Evolutionary conservation across 2,329 filamentous ascomycete species (phyloP), one percentile per base, ranked within the genome.

Genomic region (Epichloe amarillans): DNA sequence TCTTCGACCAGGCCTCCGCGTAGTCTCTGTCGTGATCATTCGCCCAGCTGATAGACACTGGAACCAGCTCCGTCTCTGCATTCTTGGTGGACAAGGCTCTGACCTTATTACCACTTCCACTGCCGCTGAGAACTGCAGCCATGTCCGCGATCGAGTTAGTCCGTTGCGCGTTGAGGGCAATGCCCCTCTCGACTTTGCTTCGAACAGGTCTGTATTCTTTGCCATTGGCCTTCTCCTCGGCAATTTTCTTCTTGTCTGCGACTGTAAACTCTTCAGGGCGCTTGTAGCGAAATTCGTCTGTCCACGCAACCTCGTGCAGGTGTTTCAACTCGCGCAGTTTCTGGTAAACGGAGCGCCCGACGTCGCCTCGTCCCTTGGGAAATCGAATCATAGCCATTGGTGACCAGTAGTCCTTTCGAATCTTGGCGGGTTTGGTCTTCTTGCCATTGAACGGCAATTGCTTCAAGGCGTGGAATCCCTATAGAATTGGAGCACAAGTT

Each of bases 361-460:
- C 68, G 26, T 67, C 61, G 52, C 74, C 75, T 39, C 70, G 66
- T 42, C 74, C 76, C 43, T 65, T 53, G 42, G 73, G 73, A 61
- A 86, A 80, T 60, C 74, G 68, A 54, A 85, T 76, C 55, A 74
- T 66, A 47, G 79, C 80, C 59, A 84, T 67, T 6, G 78, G 77
- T 36, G 69, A 68, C 82, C 83, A 85, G 66, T 80, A 78, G 68
- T 86, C 82, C 64, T 80, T 83, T 52, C 82, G 79, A 39, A 85
- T 68, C 59, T 77, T 79, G 50, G 74, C 63, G 2, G 80, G 80
- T 56, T 78, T 76, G 45, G 77, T 73, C 66, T 86, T 84, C 64
- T 84, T 85, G 66, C 81, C 82, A 56, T 80, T 80, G 69, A 76
- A 85, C 46, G 79, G 75, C 53, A 85, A 64, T 61, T 82, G 79